Base-by-base conservation (phyloP, 345 rosid genomes). In the Hirschfeldia incana region DNA sequence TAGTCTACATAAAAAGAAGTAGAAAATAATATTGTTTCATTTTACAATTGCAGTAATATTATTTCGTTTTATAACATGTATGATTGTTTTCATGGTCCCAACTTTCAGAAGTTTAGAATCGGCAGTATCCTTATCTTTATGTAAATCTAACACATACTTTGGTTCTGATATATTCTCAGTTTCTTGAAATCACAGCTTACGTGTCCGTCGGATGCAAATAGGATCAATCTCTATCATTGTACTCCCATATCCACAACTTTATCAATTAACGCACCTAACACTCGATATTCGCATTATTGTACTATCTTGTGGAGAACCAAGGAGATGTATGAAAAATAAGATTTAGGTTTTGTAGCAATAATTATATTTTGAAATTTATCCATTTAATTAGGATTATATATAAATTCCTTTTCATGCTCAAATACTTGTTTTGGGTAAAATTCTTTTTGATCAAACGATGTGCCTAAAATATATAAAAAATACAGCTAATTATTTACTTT, bases 241-340 rank as follows among this genome's bases (percentile, higher is more conserved):
- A 32, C 36, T 17, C 58, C 34, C 29, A 13, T 4, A 17, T 65
- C 12, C 49, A 78, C 60, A 39, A 39, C 68, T 78, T 78, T 72
- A 65, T 78, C 62, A 72, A 58, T 65, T 13, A 78, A 42, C 73
- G 62, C 73, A 78, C 81, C 81, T 78, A 72, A 72, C 77, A 58
- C 77, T 78, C 73, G 16, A 65, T 72, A 66, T 78, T 72, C 21
- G 68, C 77, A 78, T 72, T 78, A 78, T 78, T 78, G 81, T 78
- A 78, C 67, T 39, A 55, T 28, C 61, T 17, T 65, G 29, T 49
- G 72, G 28, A 70, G 46, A 64, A 62, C 30, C 71, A 12, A 71
- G 65, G 36, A 12, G 64, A 21, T 11, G 8, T n/a, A 62, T 34
- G 21, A 15, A 17, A 39, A 13, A 39, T 8, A 2, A 29, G 21